phyloP scores from a whole-genome alignment of 1,139 yeast species.

The Suhomyces terraborum region DNA sequence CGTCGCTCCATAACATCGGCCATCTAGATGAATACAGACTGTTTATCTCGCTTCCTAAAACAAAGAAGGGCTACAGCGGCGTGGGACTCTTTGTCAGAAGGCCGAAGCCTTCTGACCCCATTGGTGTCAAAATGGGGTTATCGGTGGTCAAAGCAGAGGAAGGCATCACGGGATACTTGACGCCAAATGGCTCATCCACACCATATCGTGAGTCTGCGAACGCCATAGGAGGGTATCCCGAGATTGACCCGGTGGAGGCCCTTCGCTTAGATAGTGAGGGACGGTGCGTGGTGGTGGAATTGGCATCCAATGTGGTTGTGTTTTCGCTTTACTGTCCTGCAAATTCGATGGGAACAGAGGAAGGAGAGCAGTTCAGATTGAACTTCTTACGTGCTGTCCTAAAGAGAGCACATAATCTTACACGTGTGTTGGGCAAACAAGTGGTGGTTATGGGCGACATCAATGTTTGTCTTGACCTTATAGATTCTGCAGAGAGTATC shows the following conservation, averaged over 20 bases:
- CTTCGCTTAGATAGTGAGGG: conserved; percentile 77
- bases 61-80: conserved; percentile 84
- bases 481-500: conserved; percentile 78
- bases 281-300: conserved; percentile 72
- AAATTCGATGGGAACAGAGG: conserved; percentile 69
- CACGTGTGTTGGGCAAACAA: conserved; percentile 51
- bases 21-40: conserved; percentile 58
- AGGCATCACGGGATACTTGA: conserved; percentile 78
- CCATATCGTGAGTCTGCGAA: conserved; percentile 27
- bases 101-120: conserved; percentile 44
- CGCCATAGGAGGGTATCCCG: conserved; percentile 76
- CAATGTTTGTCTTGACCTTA: conserved; percentile 74
- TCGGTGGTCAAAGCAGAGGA: conserved; percentile 78
- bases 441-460: conserved; percentile 87
- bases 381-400: conserved; percentile 61
- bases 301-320: conserved; percentile 62
- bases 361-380: conserved; percentile 64
- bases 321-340: conserved; percentile 93
- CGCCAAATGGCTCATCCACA: conserved; percentile 2
- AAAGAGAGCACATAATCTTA: conserved; percentile 57
- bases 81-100: conserved; percentile 79
- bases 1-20: conserved; percentile 47
- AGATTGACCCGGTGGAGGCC: conserved; percentile 39
- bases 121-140: conserved; percentile 35
- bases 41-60: conserved; percentile 67